Conservation (phyloP, 2,329 filamentous ascomycete species). For the Fonsecaea erecta region DNA sequence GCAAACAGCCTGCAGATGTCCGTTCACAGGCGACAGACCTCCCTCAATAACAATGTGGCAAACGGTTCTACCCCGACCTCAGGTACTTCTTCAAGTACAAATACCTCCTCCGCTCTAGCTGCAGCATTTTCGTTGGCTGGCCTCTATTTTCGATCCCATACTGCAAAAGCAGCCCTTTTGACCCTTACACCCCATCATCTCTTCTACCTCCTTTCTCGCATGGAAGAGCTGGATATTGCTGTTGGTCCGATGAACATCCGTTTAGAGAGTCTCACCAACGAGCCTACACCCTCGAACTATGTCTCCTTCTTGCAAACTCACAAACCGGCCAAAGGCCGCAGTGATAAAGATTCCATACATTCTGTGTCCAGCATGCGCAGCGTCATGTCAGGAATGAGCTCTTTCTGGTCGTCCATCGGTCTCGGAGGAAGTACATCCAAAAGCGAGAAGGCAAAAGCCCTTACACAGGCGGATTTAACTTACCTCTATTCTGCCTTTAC, state of each 20-base stretch:
- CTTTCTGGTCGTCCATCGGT: slow-evolving; percentile 86
- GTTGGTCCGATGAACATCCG: slow-evolving; percentile 97
- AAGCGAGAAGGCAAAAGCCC: slow-evolving; percentile 86
- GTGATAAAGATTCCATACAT: slow-evolving; percentile 87
- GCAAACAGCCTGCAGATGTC: slow-evolving; percentile 92
- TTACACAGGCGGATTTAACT: slow-evolving; percentile 83
- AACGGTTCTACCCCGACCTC: slow-evolving; percentile 64
- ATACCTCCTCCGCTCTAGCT: slow-evolving; percentile 74
- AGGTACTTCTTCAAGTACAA: slow-evolving; percentile 59
- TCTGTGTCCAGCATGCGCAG: slow-evolving; percentile 96
- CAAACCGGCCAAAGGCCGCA: slow-evolving; percentile 78
- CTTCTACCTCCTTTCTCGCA: slow-evolving; percentile 92
- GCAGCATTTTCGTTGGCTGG: slow-evolving; percentile 85
- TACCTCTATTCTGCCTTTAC: slow-evolving; percentile 98
- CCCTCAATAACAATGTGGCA: slow-evolving; percentile 67
- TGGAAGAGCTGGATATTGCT: slow-evolving; percentile 87
- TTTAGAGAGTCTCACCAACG: slow-evolving; percentile 90
- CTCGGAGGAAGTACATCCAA: slow-evolving; percentile 78
- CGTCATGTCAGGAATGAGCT: slow-evolving; percentile 96
- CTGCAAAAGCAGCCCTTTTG: slow-evolving; percentile 85
- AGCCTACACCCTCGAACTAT: slow-evolving; percentile 84
- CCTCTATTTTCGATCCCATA: slow-evolving; percentile 81
- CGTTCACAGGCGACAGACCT: slow-evolving; percentile 58
- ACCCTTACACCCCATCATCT: slow-evolving; percentile 94
- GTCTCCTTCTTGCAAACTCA: slow-evolving; percentile 80